These are phyloP conservation scores for Plasmopara muralis DNA, from an alignment of 352 stramenopile genomes.

Conservation along the genomic window DNA sequence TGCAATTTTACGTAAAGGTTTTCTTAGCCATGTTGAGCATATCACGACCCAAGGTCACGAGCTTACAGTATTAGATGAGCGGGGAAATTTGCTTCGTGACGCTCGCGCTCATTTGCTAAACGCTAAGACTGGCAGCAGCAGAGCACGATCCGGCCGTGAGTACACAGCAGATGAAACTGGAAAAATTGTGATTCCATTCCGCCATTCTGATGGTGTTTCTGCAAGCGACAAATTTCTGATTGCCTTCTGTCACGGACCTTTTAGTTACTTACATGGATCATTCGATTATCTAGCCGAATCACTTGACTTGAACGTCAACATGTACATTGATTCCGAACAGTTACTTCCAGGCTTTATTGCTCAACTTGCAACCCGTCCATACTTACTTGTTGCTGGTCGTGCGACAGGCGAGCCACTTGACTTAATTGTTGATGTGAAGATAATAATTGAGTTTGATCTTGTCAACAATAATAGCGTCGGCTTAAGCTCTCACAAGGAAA, in stretches of 20 bases:
- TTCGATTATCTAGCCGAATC: conserved; percentile 37
- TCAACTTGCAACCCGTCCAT: too few relatives aligned
- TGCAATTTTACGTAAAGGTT: too few relatives aligned
- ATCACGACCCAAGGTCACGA: conserved; percentile 42
- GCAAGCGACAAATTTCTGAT: conserved; percentile 37
- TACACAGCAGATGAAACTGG: too few relatives aligned
- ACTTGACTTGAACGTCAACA: conserved; percentile 29
- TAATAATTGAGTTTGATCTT: conserved; percentile 20
- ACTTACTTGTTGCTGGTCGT: too few relatives aligned
- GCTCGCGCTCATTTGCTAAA: conserved; percentile 36
- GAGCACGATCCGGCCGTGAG: background rate
- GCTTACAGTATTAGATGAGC: conserved; percentile 46
- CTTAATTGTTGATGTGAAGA: too few relatives aligned
- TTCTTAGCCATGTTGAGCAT: conserved; percentile 23
- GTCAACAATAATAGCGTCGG: conserved; percentile 20
- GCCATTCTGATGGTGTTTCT: conserved; percentile 17
- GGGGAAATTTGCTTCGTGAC: conserved; percentile 28
- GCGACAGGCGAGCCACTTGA: too few relatives aligned
- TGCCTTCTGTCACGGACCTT: conserved; percentile 28
- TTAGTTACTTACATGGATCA: conserved; percentile 33
- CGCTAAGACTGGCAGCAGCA: conserved; percentile 26
- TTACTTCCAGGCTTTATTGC: conserved; percentile 22
- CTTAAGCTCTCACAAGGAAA: conserved; percentile 25
- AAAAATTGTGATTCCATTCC: conserved; percentile 31
- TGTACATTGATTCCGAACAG: conserved; percentile 50